Evolutionary conservation across 2,329 filamentous ascomycete species (phyloP), one percentile per base, ranked within the genome.

Genomic region (Fusarium sp.): DNA sequence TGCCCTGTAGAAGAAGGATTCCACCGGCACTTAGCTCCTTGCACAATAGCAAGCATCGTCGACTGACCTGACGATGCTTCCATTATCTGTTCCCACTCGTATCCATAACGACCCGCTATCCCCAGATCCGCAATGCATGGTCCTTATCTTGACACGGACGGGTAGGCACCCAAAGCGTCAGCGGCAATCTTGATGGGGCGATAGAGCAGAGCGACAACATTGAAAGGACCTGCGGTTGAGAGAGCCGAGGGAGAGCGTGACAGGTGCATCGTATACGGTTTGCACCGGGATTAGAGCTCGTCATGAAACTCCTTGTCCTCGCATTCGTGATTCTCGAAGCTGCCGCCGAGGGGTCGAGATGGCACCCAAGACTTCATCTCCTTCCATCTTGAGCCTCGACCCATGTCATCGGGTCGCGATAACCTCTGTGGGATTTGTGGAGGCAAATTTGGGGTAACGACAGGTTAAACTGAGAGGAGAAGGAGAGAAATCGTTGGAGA

Each of bases 341-440:
- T 16, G 14, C 18, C 23, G 23, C 35, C 35, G 32, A 8, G 20
- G 20, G 27, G 35, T 23, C 48, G 30, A 34, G 37, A 27, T 45
- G 18, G 14, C 45, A 35, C 27, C 48, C 25, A 52, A 64, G 32
- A 7, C 16, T n/a, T 37, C 23, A 18, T 50, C 63, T 66, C 72
- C 72, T 75, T 72, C 72, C 72, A 30, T 39, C 71, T 74, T 57
- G 23, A 74, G 68, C 18, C 18, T 56, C 27, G 18, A 56, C 20
- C 54, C 72, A 64, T 54, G 30, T 60, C 18, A 7, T 60, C 34
- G 69, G 72, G 61, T 60, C 72, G 56, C 72, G 72, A 67, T 73
- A 73, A 69, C 4, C 70, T 66, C 45, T 43, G 48, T 57, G 39
- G 35, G 23, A 6, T 43, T 52, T 66, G 41, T 59, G 56, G 63